phyloP scores from a whole-genome alignment of 1,284 basidiomycete genomes.

The Ustilago bromivora region DNA sequence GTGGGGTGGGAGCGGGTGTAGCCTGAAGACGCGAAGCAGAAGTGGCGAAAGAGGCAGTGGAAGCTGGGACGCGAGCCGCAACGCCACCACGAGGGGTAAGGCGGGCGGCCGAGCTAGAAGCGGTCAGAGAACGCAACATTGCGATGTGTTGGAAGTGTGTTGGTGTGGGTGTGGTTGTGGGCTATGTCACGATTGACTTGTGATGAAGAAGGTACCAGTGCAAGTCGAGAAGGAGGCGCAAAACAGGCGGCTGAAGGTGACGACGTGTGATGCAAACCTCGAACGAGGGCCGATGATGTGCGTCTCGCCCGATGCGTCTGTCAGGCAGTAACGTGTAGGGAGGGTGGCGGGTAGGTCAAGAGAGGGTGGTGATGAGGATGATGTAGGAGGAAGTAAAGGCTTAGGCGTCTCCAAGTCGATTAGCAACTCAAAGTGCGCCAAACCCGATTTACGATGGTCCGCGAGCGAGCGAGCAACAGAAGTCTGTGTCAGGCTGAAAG shows the following conservation, averaged over 20 bases:
- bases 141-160: conserved; percentile 5
- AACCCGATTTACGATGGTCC: conserved; percentile 26
- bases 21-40: conserved; percentile 55
- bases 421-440: conserved; percentile 27
- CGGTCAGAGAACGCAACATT: conserved; percentile 52
- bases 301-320: conserved; percentile 33
- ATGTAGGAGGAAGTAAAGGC: conserved; percentile 1
- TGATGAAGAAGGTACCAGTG: not conserved
- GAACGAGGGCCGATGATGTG: conserved; percentile 12
- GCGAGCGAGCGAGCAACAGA: conserved; percentile 5
- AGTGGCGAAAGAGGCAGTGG: conserved; percentile 52
- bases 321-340: conserved; percentile 15
- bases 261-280: conserved; percentile 10
- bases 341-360: conserved; percentile 15
- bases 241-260: not conserved
- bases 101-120: conserved; percentile 47
- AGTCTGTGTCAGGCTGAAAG: not conserved
- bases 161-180: not conserved
- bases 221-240: not conserved
- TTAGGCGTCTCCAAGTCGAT: not conserved
- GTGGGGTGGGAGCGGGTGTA: conserved; percentile 58
- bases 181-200: not conserved
- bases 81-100: conserved; percentile 36
- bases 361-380: conserved; percentile 8
- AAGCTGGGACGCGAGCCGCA: conserved; percentile 25